phyloP scores from a whole-genome alignment of 306 rosid genomes.

The Inga oerstediana region DNA sequence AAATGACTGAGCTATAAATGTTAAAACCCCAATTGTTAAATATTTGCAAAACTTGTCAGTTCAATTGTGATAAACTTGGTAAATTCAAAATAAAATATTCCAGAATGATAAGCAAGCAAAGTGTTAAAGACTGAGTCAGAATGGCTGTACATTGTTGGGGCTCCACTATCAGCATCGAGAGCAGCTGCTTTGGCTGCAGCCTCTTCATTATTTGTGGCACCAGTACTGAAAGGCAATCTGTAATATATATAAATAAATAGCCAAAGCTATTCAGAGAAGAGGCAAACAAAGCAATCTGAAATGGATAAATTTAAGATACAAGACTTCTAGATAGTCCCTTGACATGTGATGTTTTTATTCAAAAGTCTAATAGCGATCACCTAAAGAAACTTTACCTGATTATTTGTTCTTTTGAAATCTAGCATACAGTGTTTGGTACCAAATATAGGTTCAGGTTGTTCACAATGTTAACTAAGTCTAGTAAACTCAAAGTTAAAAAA shows the following conservation, averaged over 20 bases:
- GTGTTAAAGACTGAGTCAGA: constrained; percentile 31
- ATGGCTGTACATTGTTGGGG: constrained; percentile 73
- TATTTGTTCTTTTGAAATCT: not conserved
- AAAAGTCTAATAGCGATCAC: not conserved
- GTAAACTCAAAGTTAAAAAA: too few species aligned
- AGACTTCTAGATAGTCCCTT: not conserved
- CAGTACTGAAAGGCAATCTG: constrained; percentile 56
- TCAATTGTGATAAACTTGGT: not conserved
- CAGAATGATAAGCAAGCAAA: constrained; percentile 27
- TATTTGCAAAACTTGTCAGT: not conserved
- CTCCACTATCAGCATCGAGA: constrained; percentile 65
- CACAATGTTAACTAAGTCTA: too few species aligned
- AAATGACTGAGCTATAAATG: not conserved
- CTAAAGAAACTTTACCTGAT: not conserved
- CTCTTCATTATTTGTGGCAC: constrained; percentile 63
- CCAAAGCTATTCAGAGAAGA: constrained; percentile 8
- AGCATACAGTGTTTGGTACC: constrained; percentile 5
- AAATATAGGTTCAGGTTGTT: not conserved
- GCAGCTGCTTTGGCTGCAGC: constrained; percentile 80
- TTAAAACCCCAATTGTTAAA: constrained; percentile 10
- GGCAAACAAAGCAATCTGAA: not conserved
- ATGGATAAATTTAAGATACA: not conserved
- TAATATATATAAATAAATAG: constrained; percentile 5
- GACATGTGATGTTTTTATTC: not conserved
- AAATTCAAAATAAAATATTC: constrained; percentile 6